Base-by-base conservation (phyloP, 805 yeast species). In the Spathaspora arborariae region DNA sequence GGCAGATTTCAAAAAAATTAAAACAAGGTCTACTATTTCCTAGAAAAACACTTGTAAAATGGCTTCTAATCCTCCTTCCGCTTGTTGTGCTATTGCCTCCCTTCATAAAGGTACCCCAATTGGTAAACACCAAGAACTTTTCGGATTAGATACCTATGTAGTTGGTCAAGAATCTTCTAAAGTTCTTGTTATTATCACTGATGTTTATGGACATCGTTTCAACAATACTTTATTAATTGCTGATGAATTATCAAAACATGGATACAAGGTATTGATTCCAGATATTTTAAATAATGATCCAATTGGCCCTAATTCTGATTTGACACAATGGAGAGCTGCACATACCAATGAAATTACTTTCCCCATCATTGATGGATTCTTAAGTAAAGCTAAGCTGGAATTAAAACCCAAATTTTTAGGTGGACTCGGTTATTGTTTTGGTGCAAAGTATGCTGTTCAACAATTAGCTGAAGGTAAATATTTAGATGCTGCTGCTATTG, bases 391-490 rank as follows among this genome's bases (percentile, higher is more conserved):
- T 47, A 76, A 68, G 50, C 56, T 60, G 21, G 77, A 75, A 47
- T 59, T 39, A 48, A 50, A 47, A 5, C 64, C 64, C 2, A 53
- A 54, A 30, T 61, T 64, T 45, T 49, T 84, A 19, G 82, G 77
- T 38, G 79, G 80, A 18, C 66, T 84, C 48, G 96, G 97, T 20
- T 82, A 88, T 70, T 89, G 97, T 68, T 89, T 73, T 53, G 97
- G 97, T 61, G 96, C 88, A 35, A 85, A 82, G 64, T 82, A 71
- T 55, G 81, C 78, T 30, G 55, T 85, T 47, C 80, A 76, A 49
- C 77, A 82, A 47, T 62, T 79, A 24, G 62, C 73, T 5, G 57
- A 57, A 21, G 73, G 63, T 37, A 68, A 67, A 15, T 45, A 46
- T 13, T 56, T 60, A 8, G 62, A 60, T 45, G 67, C 75, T 15